Evolutionary conservation across 202 grass and related monocot species (phyloP), one percentile per base, ranked within the genome.

Genomic region (Alloteropsis angusta): DNA sequence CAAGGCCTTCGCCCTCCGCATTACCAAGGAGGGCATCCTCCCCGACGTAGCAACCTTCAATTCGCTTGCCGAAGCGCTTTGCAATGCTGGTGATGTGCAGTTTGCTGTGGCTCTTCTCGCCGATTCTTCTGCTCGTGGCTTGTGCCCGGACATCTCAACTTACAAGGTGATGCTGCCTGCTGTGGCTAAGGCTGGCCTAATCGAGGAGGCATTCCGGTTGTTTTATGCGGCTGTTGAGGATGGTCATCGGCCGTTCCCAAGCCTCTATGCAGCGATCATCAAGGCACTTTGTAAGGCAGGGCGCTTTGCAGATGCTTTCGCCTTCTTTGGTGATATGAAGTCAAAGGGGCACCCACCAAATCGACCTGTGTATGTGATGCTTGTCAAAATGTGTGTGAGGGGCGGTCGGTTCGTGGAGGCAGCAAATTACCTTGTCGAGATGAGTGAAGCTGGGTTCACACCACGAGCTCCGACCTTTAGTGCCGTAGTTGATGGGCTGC

Each of bases 301-400:
- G 21, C 85, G 92, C 13, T 95, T 95, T 14, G 71, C 67, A 5
- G 95, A 98, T 80, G 95, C 95, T 60, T 93, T 88, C 4, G 72
- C 77, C 44, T 95, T 95, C 49, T 98, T 98, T 75, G 81, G 58
- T 18, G 95, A 95, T 77, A 90, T 93, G 89, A 98, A 91, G 76
- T 72, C 66, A 5, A 90, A 92, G 44, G 86, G 85, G 5, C 95
- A 95, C 62, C 83, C 83, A 0, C 85, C 91, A 0, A 92, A 92
- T 77, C 87, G 95, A 19, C 92, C 95, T 13, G 92, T 98, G 9
- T 95, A 92, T 83, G 93, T 87, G 21, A 98, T 98, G 95, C 89
- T 98, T 83, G 85, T 98, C 61, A 95, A 98, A 85, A 95, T 98
- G 95, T 95, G 85, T 45, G 87, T 85, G 70, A 89, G 92, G n/a